phyloP scores from a whole-genome alignment of 208 protist genomes.

The Leishmania amazonensis region DNA sequence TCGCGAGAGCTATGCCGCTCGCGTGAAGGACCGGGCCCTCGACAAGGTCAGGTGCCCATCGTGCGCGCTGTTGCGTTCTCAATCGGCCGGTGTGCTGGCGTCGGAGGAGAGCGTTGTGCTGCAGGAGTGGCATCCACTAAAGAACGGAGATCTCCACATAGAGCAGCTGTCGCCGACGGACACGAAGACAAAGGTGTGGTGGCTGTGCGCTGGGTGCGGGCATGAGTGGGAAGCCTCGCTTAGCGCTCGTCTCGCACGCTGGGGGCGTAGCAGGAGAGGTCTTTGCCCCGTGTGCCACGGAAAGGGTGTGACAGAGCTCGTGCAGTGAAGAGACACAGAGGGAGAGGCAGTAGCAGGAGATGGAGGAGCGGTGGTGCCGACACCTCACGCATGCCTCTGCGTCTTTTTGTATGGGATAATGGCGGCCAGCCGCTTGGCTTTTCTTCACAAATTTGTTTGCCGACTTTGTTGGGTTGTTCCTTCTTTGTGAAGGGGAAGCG shows the following conservation, averaged over 20 bases:
- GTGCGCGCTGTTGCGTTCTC: conserved; percentile 43
- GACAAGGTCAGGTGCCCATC: conserved; percentile 65
- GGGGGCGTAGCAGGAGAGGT: conserved; percentile 25
- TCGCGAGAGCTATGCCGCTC: conserved; percentile 53
- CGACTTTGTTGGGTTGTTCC: not conserved
- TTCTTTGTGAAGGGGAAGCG: not conserved
- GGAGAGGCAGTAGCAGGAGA: not conserved
- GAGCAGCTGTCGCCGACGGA: conserved; percentile 53
- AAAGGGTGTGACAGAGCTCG: conserved; percentile 24
- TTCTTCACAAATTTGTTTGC: conserved; percentile 1
- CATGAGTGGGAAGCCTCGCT: conserved; percentile 80
- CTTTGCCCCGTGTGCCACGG: conserved; percentile 64
- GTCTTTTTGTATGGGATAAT: not conserved
- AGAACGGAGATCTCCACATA: conserved; percentile 80
- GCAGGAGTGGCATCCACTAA: conserved; percentile 84
- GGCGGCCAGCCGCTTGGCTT: not conserved
- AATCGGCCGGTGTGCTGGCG: conserved; percentile 31
- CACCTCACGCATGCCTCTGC: not conserved
- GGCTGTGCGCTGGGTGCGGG: conserved; percentile 72
- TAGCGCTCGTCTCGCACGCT: conserved; percentile 44
- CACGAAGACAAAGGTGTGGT: conserved; percentile 76
- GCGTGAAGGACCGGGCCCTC: conserved; percentile 62
- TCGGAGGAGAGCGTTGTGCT: conserved; percentile 45
- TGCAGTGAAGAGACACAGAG: not conserved
- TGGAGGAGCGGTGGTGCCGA: not conserved